Percentiles rank a stretch among this genome's conserved stretches.
phyloP scores from a whole-genome alignment of 352 stramenopile genomes.

The Globisporangium spinosum region DNA sequence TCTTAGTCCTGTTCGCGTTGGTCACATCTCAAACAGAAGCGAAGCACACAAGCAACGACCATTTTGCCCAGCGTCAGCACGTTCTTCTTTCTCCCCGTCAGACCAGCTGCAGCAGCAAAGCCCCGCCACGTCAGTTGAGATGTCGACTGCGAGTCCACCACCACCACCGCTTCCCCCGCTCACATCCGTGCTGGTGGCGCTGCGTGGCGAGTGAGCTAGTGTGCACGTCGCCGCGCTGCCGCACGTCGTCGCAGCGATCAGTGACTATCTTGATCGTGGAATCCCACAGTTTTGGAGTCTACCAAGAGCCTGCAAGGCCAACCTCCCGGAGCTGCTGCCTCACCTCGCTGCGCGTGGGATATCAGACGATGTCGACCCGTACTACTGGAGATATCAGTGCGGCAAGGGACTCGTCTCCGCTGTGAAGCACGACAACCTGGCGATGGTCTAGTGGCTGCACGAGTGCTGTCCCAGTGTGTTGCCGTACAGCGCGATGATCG shows the following conservation, averaged over 20 bases:
- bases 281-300: neutral
- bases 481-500: neutral
- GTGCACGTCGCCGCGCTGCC: neutral
- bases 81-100: too few species aligned
- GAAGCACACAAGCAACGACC: too few species aligned
- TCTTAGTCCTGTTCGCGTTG: too few species aligned
- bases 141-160: too few species aligned
- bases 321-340: neutral
- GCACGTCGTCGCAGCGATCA: neutral
- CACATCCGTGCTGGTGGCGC: too few species aligned
- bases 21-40: too few species aligned
- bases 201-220: too few species aligned
- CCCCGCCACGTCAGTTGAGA: too few species aligned
- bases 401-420: neutral
- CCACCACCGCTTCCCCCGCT: too few species aligned
- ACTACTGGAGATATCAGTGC: constrained; percentile 1
- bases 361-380: neutral
- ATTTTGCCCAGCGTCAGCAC: too few species aligned
- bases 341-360: neutral
- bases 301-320: neutral
- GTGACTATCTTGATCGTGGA: neutral
- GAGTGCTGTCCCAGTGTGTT: neutral
- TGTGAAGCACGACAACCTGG: neutral
- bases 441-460: constrained; percentile 5
- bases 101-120: too few species aligned